Base-by-base conservation (phyloP, 306 rosid genomes). In the Arachis stenosperma region DNA sequence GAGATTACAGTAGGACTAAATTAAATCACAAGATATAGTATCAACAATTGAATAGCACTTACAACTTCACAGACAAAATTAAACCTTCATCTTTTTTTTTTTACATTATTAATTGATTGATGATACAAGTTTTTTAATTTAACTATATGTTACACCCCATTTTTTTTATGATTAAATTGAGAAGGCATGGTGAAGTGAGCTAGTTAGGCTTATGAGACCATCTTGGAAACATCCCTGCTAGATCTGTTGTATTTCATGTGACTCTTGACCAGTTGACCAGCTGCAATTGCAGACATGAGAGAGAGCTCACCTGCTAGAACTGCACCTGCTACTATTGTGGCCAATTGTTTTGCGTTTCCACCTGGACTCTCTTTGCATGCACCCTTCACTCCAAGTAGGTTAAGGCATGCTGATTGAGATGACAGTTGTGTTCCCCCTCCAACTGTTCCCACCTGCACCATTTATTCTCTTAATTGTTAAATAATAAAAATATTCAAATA, bases 401-500 rank as follows among this genome's bases (percentile, higher is more conserved):
- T 94, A 55, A 94, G 81, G 75, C 98, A 94, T 0, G 98, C 98
- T 6, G 98, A 84, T 41, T 94, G 98, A 3, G 98, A 91, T 9
- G 97, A 94, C 0, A 94, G 89, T 47, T 94, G 96, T n/a, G 98
- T 94, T 5, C 98, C 98, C 44, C 98, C 98, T 71, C 98, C 98
- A 15, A 94, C 95, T 0, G 98, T 94, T 3, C 98, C 98, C 39
- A 94, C 98, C 98, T 90, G 82, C 60, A 66, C 51, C 57, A 62
- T 48, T 47, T 33, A 4, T 33, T 33, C 37, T 33, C 37, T 33
- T 33, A 33, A 33, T 33, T 4, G 2, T 33, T 33, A 4, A 33
- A 33, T 2, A 33, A 33, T 2, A 33, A 4, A 33, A 33, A 4
- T 2, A 33, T 33, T 33, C 37, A 33, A 33, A 33, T 2, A 4